Evolutionary conservation across 2,329 filamentous ascomycete species (phyloP).

Genomic region (Metarhizium guizhouense): DNA sequence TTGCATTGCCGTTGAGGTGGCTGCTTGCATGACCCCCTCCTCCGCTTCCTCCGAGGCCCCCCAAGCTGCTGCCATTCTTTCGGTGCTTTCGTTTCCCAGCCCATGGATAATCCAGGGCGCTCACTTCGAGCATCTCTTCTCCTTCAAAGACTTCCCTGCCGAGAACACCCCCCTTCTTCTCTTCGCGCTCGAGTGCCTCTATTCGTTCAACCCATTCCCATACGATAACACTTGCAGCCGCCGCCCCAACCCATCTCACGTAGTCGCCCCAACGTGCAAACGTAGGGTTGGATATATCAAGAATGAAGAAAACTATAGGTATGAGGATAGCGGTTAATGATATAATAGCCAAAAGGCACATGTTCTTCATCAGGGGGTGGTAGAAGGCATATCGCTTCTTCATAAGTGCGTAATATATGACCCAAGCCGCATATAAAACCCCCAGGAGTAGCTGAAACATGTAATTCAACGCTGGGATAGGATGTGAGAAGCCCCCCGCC

Average conservation of each 20-base stretch:
- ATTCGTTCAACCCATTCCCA: constrained; percentile 98
- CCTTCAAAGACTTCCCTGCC: constrained; percentile 89
- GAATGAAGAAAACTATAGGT: constrained; percentile 85
- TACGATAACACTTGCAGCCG: constrained; percentile 89
- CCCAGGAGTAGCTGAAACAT: constrained; percentile 83
- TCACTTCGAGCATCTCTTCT: constrained; percentile 76
- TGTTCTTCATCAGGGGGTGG: constrained; percentile 84
- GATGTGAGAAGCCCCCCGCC: constrained; percentile 74
- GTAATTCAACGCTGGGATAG: constrained; percentile 84
- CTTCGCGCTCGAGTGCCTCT: constrained; percentile 82
- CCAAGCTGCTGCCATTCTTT: constrained; percentile 17
- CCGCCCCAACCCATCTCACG: constrained; percentile 91
- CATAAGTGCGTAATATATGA: constrained; percentile 86
- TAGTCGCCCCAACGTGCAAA: constrained; percentile 93
- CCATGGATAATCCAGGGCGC: constrained; percentile 42
- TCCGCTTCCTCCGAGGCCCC: constrained; percentile 10
- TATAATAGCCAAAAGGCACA: constrained; percentile 68
- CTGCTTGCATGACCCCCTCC: constrained; percentile 10
- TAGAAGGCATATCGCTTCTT: constrained; percentile 89
- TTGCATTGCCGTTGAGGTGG: neutral
- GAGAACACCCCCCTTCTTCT: constrained; percentile 87
- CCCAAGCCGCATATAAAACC: constrained; percentile 84
- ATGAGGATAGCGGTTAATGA: constrained; percentile 77
- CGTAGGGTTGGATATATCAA: constrained; percentile 78
- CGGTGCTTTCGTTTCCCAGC: constrained; percentile 27